These are phyloP conservation scores for Chytridiales sp. DNA, from an alignment of 371 early-diverging fungal genomes.

Conservation along the genomic window DNA sequence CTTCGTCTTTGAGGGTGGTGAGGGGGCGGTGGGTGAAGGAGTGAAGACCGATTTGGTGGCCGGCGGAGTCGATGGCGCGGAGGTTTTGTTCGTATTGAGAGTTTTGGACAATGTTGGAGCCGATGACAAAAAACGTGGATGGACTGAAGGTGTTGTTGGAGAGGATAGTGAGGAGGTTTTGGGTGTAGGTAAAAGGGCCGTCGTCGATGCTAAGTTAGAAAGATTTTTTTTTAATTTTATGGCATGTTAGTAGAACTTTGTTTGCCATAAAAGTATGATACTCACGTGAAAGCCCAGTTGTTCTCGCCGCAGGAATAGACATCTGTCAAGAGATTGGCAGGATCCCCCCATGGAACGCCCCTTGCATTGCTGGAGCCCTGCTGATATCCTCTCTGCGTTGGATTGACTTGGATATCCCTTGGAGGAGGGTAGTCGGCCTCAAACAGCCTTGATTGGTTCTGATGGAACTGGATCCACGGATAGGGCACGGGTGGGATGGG, in stretches of 20 bases:
- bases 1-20: slow-evolving; percentile 65
- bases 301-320: slow-evolving; percentile 16
- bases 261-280: too few relatives aligned
- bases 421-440: too few relatives aligned
- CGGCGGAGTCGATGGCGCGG: slow-evolving; percentile 28
- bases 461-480: too few relatives aligned
- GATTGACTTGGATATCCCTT: too few relatives aligned
- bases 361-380: too few relatives aligned
- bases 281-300: slow-evolving; percentile 26
- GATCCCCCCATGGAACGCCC: slow-evolving; percentile 22
- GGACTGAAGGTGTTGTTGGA: neutral
- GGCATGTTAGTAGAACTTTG: too few relatives aligned
- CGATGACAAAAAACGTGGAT: slow-evolving; percentile 72
- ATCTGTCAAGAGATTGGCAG: slow-evolving; percentile 17
- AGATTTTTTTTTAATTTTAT: too few relatives aligned
- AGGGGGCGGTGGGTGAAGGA: slow-evolving; percentile 67
- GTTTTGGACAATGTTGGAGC: slow-evolving; percentile 61
- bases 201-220: slow-evolving; percentile 18
- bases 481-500: too few relatives aligned
- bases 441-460: too few relatives aligned
- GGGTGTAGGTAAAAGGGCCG: slow-evolving; percentile 13
- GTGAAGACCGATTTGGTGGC: slow-evolving; percentile 71
- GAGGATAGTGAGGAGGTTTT: slow-evolving; percentile 5
- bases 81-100: slow-evolving; percentile 29
- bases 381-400: too few relatives aligned